Conservation (phyloP, 169 alveolate genomes). For the Plasmodium berghei region DNA sequence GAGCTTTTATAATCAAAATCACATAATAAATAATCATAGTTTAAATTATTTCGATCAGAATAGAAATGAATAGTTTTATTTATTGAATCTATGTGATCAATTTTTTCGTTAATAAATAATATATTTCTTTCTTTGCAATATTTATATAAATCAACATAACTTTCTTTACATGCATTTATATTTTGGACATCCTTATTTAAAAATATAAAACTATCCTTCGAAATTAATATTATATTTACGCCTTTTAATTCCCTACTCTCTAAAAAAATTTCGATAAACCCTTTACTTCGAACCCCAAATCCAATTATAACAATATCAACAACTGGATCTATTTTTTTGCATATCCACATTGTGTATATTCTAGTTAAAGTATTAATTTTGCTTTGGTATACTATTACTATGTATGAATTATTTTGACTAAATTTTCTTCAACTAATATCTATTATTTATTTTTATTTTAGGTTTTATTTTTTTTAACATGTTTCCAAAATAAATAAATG, state of each 20-base stretch:
- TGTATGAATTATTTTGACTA: no score
- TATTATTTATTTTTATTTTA: no score
- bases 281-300: conserved; percentile 48
- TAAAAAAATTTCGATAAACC: conserved; percentile 52
- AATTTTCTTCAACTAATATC: no score
- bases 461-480: no score
- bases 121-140: conserved; percentile 75
- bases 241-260: conserved; percentile 47
- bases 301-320: conserved; percentile 73
- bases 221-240: conserved; percentile 49
- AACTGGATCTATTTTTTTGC: conserved; percentile 72
- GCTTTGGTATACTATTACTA: no score
- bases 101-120: conserved; percentile 53
- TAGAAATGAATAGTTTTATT: conserved; percentile 30
- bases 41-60: conserved; percentile 60
- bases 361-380: no score
- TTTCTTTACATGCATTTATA: conserved; percentile 50
- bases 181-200: conserved; percentile 35
- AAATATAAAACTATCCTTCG: conserved; percentile 57
- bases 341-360: conserved; percentile 42
- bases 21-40: conserved; percentile 64
- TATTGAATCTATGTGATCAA: conserved; percentile 18
- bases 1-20: conserved; percentile 72
- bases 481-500: no score
- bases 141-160: conserved; percentile 48